Conservation (phyloP, 306 rosid species). For the Cicer arietinum region DNA sequence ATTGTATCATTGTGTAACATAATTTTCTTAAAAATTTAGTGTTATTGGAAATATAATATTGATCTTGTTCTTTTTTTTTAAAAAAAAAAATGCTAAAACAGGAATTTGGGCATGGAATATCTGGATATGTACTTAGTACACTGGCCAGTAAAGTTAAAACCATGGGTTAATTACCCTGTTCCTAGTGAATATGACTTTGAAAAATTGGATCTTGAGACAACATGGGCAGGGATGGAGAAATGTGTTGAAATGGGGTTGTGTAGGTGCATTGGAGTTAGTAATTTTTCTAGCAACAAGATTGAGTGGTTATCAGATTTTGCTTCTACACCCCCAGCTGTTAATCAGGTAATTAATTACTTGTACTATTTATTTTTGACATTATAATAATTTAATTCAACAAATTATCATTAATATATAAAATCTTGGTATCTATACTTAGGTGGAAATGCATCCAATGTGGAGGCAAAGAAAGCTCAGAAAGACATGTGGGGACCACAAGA, state of each 20-base stretch:
- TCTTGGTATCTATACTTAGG: slow-evolving; percentile 47
- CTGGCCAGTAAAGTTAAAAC: slow-evolving; percentile 91
- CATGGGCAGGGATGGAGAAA: slow-evolving; percentile 89
- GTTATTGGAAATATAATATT: slow-evolving; percentile 21
- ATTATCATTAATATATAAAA: background rate
- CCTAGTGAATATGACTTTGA: slow-evolving; percentile 87
- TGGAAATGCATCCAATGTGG: slow-evolving; percentile 98
- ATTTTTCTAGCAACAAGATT: slow-evolving; percentile 79
- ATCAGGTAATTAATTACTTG: slow-evolving; percentile 57
- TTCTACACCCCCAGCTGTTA: slow-evolving; percentile 73
- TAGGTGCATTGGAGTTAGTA: slow-evolving; percentile 87
- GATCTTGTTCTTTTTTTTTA: slow-evolving; percentile 14
- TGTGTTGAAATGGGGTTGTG: slow-evolving; percentile 83
- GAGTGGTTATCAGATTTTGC: slow-evolving; percentile 63
- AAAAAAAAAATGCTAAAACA: slow-evolving; percentile 37
- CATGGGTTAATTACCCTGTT: slow-evolving; percentile 71
- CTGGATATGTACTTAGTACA: slow-evolving; percentile 93
- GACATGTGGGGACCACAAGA: slow-evolving; percentile 64
- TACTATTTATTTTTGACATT: background rate
- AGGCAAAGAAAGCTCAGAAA: slow-evolving; percentile 65
- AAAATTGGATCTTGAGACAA: slow-evolving; percentile 62
- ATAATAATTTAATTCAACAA: background rate
- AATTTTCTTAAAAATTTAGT: slow-evolving; percentile 5
- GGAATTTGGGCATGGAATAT: slow-evolving; percentile 78
- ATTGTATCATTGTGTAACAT: background rate